Conservation (phyloP, 306 rosid genomes). For the Quercus aquifolioides region DNA sequence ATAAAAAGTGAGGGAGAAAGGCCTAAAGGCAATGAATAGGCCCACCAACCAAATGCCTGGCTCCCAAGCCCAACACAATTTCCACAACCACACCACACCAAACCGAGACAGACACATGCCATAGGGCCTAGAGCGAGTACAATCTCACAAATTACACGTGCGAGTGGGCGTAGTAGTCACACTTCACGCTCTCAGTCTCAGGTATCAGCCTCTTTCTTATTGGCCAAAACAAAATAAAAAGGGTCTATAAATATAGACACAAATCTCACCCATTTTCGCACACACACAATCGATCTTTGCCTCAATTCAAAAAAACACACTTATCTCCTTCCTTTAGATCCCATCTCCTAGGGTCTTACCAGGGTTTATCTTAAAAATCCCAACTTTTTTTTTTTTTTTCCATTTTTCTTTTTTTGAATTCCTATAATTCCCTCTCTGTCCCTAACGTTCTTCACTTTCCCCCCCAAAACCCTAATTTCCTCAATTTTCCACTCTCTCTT, state of each 20-base stretch:
- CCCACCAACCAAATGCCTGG: neutral
- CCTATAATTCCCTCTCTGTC: conserved; percentile 23
- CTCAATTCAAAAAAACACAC: neutral
- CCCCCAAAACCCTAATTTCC: conserved; percentile 19
- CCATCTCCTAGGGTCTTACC: conserved; percentile 12
- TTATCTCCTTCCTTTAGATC: neutral
- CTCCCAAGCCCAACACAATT: neutral
- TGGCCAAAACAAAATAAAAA: conserved; percentile 9
- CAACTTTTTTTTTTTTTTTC: too few relatives aligned
- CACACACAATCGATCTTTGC: conserved; percentile 1
- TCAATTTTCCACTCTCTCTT: neutral
- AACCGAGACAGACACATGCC: too few relatives aligned
- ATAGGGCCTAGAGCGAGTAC: neutral
- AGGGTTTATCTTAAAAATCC: conserved; percentile 9
- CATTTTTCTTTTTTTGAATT: neutral
- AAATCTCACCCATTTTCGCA: neutral
- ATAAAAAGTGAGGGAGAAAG: too few relatives aligned
- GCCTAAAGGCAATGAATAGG: too few relatives aligned
- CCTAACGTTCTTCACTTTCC: neutral
- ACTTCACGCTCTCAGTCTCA: too few relatives aligned
- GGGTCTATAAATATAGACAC: conserved; percentile 29
- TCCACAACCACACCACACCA: too few relatives aligned
- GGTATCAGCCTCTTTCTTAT: neutral
- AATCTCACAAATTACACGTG: neutral
- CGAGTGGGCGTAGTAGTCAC: neutral